Conservation (phyloP, 371 early-diverging fungal genomes). For the Mortierella sp. region DNA sequence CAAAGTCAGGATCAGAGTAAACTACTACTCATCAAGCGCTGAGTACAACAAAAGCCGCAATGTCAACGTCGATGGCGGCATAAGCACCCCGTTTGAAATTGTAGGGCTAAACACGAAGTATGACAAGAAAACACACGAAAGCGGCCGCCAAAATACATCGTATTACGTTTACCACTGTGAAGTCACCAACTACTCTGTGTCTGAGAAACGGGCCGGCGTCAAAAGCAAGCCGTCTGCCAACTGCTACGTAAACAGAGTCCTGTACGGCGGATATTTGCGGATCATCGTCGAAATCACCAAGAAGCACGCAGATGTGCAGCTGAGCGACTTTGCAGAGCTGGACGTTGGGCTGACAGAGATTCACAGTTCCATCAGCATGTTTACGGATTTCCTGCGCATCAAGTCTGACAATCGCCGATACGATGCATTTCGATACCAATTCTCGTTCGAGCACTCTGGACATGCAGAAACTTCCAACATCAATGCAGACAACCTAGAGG, state of each 20-base stretch:
- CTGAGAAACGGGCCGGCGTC: slow-evolving; percentile 19
- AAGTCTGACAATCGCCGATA: slow-evolving; percentile 18
- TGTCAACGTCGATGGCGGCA: slow-evolving; percentile 13
- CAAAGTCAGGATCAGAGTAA: slow-evolving; percentile 16
- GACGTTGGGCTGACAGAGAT: slow-evolving; percentile 20
- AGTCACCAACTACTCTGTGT: slow-evolving; percentile 19
- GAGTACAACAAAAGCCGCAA: slow-evolving; percentile 15
- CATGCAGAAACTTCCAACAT: slow-evolving; percentile 17
- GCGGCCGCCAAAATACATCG: slow-evolving; percentile 15
- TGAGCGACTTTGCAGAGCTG: slow-evolving; percentile 17
- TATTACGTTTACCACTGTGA: slow-evolving; percentile 17
- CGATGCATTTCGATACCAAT: slow-evolving; percentile 15
- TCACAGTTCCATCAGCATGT: slow-evolving; percentile 17
- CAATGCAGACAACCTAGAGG: slow-evolving; percentile 12
- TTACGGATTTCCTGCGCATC: slow-evolving; percentile 15
- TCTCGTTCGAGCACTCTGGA: slow-evolving; percentile 20
- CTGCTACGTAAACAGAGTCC: slow-evolving; percentile 16
- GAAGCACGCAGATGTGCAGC: slow-evolving; percentile 10
- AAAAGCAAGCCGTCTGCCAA: slow-evolving; percentile 21
- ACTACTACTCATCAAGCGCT: slow-evolving; percentile 22
- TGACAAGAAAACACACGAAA: slow-evolving; percentile 17
- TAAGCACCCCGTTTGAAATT: slow-evolving; percentile 16
- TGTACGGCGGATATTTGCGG: slow-evolving; percentile 22
- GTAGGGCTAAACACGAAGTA: slow-evolving; percentile 22
- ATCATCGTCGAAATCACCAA: slow-evolving; percentile 17